phyloP scores from a whole-genome alignment of 495 filamentous ascomycete species.

The Aspergillus bridgeri region DNA sequence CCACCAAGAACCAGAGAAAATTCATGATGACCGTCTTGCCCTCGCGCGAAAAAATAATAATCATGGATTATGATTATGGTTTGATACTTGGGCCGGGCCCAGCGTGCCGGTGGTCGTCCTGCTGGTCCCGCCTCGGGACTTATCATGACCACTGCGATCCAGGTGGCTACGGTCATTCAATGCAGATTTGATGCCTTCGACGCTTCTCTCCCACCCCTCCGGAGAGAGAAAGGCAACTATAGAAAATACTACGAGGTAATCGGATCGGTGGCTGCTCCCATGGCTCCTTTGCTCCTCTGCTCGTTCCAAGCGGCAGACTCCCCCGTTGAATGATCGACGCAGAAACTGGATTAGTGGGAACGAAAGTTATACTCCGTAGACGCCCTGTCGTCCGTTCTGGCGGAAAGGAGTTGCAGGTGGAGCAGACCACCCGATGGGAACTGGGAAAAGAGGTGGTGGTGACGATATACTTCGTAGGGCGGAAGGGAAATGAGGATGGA shows the following conservation, averaged over 20 bases:
- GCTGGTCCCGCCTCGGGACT: constrained; percentile 7
- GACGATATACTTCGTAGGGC: neutral
- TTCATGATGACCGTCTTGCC: constrained; percentile 9
- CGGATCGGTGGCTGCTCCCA: constrained; percentile 8
- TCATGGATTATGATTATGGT: constrained; percentile 12
- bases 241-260: neutral
- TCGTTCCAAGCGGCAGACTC: constrained; percentile 11
- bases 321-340: constrained; percentile 22
- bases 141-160: neutral
- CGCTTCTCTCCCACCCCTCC: neutral
- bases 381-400: constrained; percentile 10
- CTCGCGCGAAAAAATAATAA: constrained; percentile 1
- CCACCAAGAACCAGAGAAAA: constrained; percentile 31
- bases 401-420: constrained; percentile 22
- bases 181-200: neutral
- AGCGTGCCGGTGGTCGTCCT: constrained; percentile 12
- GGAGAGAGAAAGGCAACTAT: neutral
- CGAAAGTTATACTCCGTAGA: constrained; percentile 6
- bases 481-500: neutral
- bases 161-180: neutral
- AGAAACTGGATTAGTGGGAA: constrained; percentile 16
- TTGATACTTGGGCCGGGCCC: constrained; percentile 7
- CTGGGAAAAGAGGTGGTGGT: constrained; percentile 18
- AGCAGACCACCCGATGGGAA: constrained; percentile 23
- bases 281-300: constrained; percentile 16